Evolutionary conservation across 75 land plant species (phyloP).

Genomic region (Pinus taeda): DNA sequence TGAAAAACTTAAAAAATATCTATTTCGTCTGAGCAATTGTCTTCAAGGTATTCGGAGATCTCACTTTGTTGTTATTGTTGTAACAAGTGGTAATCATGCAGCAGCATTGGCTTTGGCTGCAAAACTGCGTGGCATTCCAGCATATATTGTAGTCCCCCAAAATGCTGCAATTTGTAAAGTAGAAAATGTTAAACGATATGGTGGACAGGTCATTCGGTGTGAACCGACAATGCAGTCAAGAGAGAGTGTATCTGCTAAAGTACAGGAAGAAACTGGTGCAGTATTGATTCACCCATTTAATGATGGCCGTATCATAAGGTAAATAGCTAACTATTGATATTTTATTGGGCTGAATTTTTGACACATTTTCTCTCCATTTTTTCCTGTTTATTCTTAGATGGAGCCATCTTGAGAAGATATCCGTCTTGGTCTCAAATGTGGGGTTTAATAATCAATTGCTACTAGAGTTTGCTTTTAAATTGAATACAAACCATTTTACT

Average conservation of each 20-base stretch:
- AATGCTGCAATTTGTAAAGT: constrained; percentile 91
- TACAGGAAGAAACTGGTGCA: constrained; percentile 74
- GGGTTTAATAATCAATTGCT: background rate
- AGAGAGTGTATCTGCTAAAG: constrained; percentile 52
- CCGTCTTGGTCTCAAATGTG: background rate
- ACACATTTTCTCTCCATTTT: background rate
- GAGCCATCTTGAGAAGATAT: background rate
- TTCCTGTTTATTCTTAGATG: background rate
- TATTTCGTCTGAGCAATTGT: background rate
- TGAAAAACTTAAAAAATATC: background rate
- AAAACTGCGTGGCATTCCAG: constrained; percentile 70
- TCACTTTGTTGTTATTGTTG: constrained; percentile 9
- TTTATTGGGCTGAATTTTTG: background rate
- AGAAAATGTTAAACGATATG: constrained; percentile 88
- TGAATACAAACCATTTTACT: background rate
- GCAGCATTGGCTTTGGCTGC: constrained; percentile 96
- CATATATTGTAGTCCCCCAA: constrained; percentile 76
- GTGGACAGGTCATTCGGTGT: constrained; percentile 76
- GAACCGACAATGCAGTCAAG: constrained; percentile 68
- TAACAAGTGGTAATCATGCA: constrained; percentile 89
- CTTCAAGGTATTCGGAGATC: background rate
- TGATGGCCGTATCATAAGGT: constrained; percentile 81
- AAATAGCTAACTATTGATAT: background rate
- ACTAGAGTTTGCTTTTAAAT: background rate
- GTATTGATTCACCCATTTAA: constrained; percentile 84